Evolutionary conservation across 371 early-diverging fungal genomes (phyloP), one percentile per base, ranked within the genome.

Genomic region (Umbelopsis sp.): DNA sequence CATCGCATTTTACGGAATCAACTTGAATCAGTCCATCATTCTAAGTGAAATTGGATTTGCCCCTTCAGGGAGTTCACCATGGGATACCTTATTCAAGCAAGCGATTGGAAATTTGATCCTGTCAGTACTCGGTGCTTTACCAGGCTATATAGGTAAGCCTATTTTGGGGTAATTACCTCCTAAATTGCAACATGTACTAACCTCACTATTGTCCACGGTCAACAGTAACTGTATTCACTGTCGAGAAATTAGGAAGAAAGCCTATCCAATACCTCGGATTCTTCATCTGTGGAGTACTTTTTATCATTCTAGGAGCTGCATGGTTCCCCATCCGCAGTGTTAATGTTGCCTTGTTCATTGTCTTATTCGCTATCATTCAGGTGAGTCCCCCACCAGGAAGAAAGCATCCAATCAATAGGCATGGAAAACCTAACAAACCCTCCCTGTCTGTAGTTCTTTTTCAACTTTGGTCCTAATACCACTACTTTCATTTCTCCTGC

Each of bases 211-310:
- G 14, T 11, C 48, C 48, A 12, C 18, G 16, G 0, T 29, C 4
- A 25, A 25, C 57, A 57, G 86, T 91, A 69, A 88, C 91, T 14
- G 93, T 94, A 22, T 81, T 86, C 68, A 66, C 86, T 12, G 85
- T 95, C 63, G 95, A 95, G 69, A 73, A 77, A 32, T 65, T 88
- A 50, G 94, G 95, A 63, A 89, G 95, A 46, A 90, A 87, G 71
- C 80, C 79, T 14, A 93, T 94, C 70, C 93, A 93, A 75, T 80
- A 84, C 66, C 74, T 87, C 63, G 95, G 94, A 37, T 95, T 94
- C 70, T 72, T 68, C 41, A 77, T 90, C 69, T 81, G 92, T 65
- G 84, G 90, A 8, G 73, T 91, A 63, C 75, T 91, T 51, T 90
- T 92, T 72, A 76, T 85, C 70, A 82, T 94, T 70, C 77, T 94